Percentiles rank a stretch among this genome's conserved stretches.
Evolutionary conservation across 2,329 filamentous ascomycete genomes (phyloP).

Genomic region (Madurella mycetomatis): DNA sequence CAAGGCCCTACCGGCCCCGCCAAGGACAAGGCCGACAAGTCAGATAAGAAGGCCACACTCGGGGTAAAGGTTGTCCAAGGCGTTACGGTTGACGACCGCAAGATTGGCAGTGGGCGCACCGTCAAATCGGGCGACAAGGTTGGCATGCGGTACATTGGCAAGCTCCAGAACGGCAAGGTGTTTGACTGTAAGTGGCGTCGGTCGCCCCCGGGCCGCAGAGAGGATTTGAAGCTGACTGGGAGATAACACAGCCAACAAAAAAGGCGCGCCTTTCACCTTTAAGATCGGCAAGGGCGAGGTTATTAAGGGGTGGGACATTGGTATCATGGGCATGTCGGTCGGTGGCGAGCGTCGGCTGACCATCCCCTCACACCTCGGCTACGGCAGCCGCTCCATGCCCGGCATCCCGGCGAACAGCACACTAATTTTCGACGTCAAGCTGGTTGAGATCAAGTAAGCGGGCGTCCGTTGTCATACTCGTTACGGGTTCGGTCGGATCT

Average conservation of each 20-base stretch:
- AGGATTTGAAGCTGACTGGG: slow-evolving; percentile 22
- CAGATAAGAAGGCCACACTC: slow-evolving; percentile 49
- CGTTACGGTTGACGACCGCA: slow-evolving; percentile 93
- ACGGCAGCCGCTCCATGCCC: slow-evolving; percentile 76
- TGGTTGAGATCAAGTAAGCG: slow-evolving; percentile 74
- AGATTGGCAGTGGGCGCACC: slow-evolving; percentile 75
- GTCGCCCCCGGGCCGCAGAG: not conserved
- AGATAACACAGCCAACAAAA: slow-evolving; percentile 76
- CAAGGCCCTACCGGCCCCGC: slow-evolving; percentile 81
- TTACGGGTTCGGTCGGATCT: not conserved
- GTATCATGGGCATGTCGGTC: slow-evolving; percentile 84
- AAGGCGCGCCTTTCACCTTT: slow-evolving; percentile 95
- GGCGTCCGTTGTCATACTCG: not conserved
- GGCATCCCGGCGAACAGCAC: slow-evolving; percentile 90
- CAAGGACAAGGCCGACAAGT: slow-evolving; percentile 35
- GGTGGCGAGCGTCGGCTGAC: slow-evolving; percentile 91
- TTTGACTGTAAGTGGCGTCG: slow-evolving; percentile 70
- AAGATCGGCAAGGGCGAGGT: slow-evolving; percentile 92
- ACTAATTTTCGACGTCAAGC: slow-evolving; percentile 86
- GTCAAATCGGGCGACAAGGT: slow-evolving; percentile 90
- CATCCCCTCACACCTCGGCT: slow-evolving; percentile 81
- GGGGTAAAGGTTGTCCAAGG: slow-evolving; percentile 79
- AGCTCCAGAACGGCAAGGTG: slow-evolving; percentile 88
- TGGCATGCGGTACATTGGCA: slow-evolving; percentile 96
- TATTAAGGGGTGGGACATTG: slow-evolving; percentile 98